A percentile compares a stretch with the other conserved stretches of the same genome.
Conservation (phyloP, 129 eudicot species). For the Scalesia atractyloides region DNA sequence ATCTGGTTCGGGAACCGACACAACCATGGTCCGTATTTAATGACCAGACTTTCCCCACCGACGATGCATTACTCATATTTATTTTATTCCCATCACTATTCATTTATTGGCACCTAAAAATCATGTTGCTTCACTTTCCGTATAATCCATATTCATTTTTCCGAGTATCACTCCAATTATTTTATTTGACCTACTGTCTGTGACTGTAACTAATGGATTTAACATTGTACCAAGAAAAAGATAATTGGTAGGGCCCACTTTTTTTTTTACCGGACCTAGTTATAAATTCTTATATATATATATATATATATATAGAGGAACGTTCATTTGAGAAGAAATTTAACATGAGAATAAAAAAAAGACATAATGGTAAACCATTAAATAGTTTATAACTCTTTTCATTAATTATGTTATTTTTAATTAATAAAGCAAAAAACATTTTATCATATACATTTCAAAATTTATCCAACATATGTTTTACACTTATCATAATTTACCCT, state of each 20-base stretch:
- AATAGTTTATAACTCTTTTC: too few species aligned
- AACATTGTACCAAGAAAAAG: conserved; percentile 1
- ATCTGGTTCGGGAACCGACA: conserved; percentile 41
- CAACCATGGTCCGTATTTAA: conserved; percentile 33
- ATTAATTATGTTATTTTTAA: too few species aligned
- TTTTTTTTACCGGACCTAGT: not conserved
- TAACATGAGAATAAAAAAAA: too few species aligned
- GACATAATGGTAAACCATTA: too few species aligned
- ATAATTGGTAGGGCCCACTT: not conserved
- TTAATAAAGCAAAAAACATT: too few species aligned
- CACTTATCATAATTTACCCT: too few species aligned
- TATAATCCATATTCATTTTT: conserved; percentile 61
- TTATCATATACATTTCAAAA: too few species aligned
- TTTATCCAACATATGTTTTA: too few species aligned
- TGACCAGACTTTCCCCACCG: conserved; percentile 45
- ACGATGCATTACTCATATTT: conserved; percentile 31
- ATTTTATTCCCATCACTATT: conserved; percentile 33
- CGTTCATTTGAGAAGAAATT: too few species aligned
- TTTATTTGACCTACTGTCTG: not conserved
- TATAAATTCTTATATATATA: not conserved
- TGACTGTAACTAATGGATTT: not conserved
- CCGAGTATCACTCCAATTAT: conserved; percentile 18
- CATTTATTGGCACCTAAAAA: conserved; percentile 43
- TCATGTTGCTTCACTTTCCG: conserved; percentile 39
- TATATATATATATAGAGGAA: too few species aligned